Evolutionary conservation across 2,329 filamentous ascomycete species (phyloP).

Genomic region (Aureobasidium uvarum): DNA sequence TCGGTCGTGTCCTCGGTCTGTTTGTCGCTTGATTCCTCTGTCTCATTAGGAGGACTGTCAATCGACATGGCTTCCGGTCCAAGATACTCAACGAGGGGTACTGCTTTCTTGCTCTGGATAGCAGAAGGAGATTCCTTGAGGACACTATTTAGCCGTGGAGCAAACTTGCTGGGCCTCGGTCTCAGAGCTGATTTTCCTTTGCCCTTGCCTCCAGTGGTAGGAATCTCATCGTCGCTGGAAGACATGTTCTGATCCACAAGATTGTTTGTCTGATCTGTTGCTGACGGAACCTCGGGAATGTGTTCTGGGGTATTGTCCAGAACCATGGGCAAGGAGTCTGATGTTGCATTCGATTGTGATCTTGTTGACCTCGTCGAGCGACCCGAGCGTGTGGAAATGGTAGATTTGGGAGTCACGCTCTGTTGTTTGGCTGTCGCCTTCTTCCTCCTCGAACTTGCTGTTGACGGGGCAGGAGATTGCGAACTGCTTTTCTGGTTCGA

Average conservation of each 20-base stretch:
- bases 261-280: background rate
- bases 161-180: slow-evolving; percentile 36
- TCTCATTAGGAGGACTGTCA: slow-evolving; percentile 24
- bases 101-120: background rate
- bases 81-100: slow-evolving; percentile 29
- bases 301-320: background rate
- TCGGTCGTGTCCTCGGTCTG: slow-evolving; percentile 13
- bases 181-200: slow-evolving; percentile 39
- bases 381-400: background rate
- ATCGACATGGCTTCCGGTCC: slow-evolving; percentile 39
- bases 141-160: background rate
- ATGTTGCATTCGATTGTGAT: slow-evolving; percentile 10
- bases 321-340: background rate
- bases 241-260: background rate
- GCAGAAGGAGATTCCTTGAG: background rate
- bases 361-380: slow-evolving; percentile 16
- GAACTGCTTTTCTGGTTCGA: slow-evolving; percentile 24
- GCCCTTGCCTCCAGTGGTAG: slow-evolving; percentile 28
- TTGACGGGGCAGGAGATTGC: slow-evolving; percentile 30
- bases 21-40: slow-evolving; percentile 23
- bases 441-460: slow-evolving; percentile 33
- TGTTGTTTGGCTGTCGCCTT: slow-evolving; percentile 26
- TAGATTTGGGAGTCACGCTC: background rate
- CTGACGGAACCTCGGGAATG: background rate
- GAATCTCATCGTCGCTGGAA: background rate